phyloP scores from a whole-genome alignment of 495 filamentous ascomycete species.

The Talaromyces proteolyticus region DNA sequence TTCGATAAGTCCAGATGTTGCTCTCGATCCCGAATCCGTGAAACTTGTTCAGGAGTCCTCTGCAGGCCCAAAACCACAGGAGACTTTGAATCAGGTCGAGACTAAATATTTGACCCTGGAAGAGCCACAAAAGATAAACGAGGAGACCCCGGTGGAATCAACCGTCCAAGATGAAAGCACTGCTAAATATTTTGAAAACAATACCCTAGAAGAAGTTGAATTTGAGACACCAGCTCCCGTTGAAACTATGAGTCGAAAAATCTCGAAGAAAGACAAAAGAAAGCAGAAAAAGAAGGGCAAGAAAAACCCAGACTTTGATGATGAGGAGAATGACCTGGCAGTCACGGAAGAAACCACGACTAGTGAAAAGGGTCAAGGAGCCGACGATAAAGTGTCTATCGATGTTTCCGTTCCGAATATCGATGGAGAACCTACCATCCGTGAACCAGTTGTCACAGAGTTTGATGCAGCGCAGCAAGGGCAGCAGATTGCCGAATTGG shows the following conservation, averaged over 20 bases:
- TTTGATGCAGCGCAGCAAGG: neutral
- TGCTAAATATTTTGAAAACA: neutral
- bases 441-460: neutral
- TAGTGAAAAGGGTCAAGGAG: constrained; percentile 5
- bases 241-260: constrained; percentile 16
- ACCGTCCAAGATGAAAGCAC: neutral
- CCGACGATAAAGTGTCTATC: neutral
- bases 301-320: neutral
- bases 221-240: neutral
- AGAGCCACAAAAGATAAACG: neutral
- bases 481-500: constrained; percentile 10
- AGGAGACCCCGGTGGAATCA: neutral
- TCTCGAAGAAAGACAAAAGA: constrained; percentile 36
- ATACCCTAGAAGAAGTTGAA: constrained; percentile 2
- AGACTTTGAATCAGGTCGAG: constrained; percentile 2
- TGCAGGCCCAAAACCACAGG: neutral
- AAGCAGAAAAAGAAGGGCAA: constrained; percentile 32
- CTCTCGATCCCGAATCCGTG: no score
- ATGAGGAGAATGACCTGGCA: neutral
- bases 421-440: neutral
- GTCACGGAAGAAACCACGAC: neutral
- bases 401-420: neutral
- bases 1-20: no score
- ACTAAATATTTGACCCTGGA: neutral
- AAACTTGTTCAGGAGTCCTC: no score